Percentiles rank a stretch among this genome's conserved stretches.
Evolutionary conservation across 305 asterid species (phyloP).

Genomic region (Ruellia speciosa): DNA sequence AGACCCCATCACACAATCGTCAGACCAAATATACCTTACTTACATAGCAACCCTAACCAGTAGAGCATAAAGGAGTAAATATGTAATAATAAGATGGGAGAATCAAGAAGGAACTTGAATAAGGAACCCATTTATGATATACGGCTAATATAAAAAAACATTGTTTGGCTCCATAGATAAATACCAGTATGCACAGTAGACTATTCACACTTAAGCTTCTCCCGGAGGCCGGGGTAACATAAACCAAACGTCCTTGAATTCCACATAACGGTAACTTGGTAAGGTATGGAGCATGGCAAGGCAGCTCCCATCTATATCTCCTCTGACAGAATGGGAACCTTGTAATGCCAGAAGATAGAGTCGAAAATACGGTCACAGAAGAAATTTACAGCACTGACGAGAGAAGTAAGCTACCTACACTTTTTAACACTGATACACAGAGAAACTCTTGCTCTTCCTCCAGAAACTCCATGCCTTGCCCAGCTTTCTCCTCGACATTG

Average conservation of each 20-base stretch:
- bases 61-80: too few species aligned
- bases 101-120: not conserved
- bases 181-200: conserved; percentile 6
- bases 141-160: not conserved
- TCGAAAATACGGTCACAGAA: not conserved
- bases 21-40: too few species aligned
- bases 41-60: too few species aligned
- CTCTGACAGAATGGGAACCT: not conserved
- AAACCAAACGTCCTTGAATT: too few species aligned
- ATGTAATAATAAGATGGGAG: too few species aligned
- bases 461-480: conserved; percentile 66
- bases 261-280: not conserved
- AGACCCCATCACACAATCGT: too few species aligned
- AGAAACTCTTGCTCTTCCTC: conserved; percentile 85
- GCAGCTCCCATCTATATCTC: conserved; percentile 1
- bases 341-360: not conserved
- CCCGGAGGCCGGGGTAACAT: not conserved
- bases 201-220: conserved; percentile 4
- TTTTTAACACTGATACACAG: conserved; percentile 54
- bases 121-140: not conserved
- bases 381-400: too few species aligned
- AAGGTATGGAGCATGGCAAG: not conserved
- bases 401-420: not conserved
- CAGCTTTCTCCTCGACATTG: conserved; percentile 61
- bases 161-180: not conserved